A percentile compares a stretch with the other conserved stretches of the same genome.
Evolutionary conservation across 768 basidiomycete genomes (phyloP).

Genomic region (Tricholoma terreum): DNA sequence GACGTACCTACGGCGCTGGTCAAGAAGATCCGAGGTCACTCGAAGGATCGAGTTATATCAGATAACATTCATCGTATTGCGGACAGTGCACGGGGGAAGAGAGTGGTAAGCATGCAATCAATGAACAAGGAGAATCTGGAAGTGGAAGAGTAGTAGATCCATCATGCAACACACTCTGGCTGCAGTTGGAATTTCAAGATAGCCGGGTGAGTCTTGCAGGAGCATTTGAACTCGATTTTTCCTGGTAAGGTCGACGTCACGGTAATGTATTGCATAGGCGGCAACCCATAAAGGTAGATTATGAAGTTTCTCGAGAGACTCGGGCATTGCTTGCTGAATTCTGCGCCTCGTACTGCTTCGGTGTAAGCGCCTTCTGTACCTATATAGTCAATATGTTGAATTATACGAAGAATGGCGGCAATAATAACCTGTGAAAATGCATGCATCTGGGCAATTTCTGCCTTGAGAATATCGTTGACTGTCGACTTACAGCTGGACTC

Average conservation of each 20-base stretch:
- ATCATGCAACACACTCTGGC: neutral
- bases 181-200: neutral
- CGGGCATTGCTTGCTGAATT: neutral
- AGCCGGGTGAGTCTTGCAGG: neutral
- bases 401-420: neutral
- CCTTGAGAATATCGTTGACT: conserved; percentile 80
- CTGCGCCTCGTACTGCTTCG: conserved; percentile 55
- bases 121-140: conserved; percentile 14
- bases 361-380: conserved; percentile 69
- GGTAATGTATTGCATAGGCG: neutral
- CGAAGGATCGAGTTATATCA: neutral
- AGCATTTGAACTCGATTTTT: neutral
- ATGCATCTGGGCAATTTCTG: conserved; percentile 76
- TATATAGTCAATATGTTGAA: neutral
- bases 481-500: neutral
- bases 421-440: conserved; percentile 81
- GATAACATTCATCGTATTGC: neutral
- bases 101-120: neutral
- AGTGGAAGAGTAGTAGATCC: neutral
- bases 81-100: conserved; percentile 1
- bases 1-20: neutral
- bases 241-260: neutral
- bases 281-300: neutral
- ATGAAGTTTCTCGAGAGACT: neutral
- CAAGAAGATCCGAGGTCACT: neutral